Evolutionary conservation across 192 early-diverging fungal species (phyloP), one percentile per base, ranked within the genome.

Genomic region (Coemansia sp.): DNA sequence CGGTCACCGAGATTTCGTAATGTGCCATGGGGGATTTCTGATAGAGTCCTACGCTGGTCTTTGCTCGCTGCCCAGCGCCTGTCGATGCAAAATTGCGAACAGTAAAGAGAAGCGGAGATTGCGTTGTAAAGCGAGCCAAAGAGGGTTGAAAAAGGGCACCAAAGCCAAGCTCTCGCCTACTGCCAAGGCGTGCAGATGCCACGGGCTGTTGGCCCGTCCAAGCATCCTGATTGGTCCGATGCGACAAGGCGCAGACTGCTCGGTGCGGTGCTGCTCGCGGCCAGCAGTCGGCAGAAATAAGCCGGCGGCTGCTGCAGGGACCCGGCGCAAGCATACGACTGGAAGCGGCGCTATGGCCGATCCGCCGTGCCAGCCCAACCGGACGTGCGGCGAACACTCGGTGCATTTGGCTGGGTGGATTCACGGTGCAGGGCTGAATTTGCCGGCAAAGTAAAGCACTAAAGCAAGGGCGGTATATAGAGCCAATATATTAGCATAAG

Each of bases 1-100:
- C 45, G 34, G 62, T 42, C 27, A 65, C 55, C n/a, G 69, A 53
- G 49, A 72, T 72, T 60, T 58, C 50, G 36, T 64, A 70, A 29
- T 70, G 68, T 17, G 56, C 26, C 55, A 57, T 57, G 31, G 23
- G 14, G 23, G 5, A 12, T 47, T 47, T 47, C 45, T n/a, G 28
- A 47, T 29, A 26, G 17, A 43, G 21, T 17, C 17, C 20, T 2
- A 43, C 21, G 41, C 41, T 43, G 41, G 29, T 28, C 47, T 50
- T 28, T 30, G 39, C 52, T 40, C 52, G 38, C 19, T 42, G 39
- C 25, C 27, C 40, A 39, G 52, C 19, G 38, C 23, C 34, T 20
- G 50, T 39, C 25, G 35, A n/a, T 42, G 39, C 23, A 29, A 41
- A 42, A 11, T 28, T 39, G 38, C 38, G 52, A 15, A 26, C 19